Evolutionary conservation across 331 rosid species (phyloP).

Genomic region (Stylosanthes scabra): DNA sequence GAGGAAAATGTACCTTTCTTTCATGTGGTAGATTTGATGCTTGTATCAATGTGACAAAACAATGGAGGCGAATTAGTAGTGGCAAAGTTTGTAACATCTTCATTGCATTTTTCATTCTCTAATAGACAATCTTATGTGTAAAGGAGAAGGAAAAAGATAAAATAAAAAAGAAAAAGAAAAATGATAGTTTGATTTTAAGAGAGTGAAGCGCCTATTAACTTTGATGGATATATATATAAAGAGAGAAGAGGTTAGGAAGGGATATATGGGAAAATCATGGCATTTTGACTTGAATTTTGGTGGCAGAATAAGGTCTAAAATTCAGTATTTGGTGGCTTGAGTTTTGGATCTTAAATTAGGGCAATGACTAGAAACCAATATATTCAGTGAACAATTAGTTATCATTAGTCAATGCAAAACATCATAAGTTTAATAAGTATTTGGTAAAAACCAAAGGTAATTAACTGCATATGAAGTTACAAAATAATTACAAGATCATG

Average conservation of each 20-base stretch:
- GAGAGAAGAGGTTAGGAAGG: neutral
- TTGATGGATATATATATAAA: neutral
- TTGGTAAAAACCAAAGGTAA: no score
- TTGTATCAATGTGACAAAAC: slow-evolving; percentile 12
- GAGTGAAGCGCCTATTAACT: neutral
- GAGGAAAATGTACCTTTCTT: slow-evolving; percentile 35
- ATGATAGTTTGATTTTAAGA: no score
- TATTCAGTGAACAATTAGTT: neutral
- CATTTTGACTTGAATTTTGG: slow-evolving; percentile 30
- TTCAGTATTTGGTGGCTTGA: slow-evolving; percentile 56
- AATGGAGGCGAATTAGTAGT: slow-evolving; percentile 27
- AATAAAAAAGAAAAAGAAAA: no score
- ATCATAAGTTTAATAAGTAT: no score
- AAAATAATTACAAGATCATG: no score
- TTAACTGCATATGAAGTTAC: no score
- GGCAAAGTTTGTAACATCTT: slow-evolving; percentile 1
- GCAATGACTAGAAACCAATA: neutral
- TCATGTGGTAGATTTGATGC: slow-evolving; percentile 36
- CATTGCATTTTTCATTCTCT: slow-evolving; percentile 1
- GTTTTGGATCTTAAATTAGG: slow-evolving; percentile 50
- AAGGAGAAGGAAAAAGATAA: neutral
- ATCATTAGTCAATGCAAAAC: no score
- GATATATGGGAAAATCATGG: slow-evolving; percentile 1
- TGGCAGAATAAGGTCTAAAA: slow-evolving; percentile 25
- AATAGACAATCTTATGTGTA: neutral